Evolutionary conservation across 2,329 filamentous ascomycete genomes (phyloP).

Genomic region (Fusarium bactridioides): DNA sequence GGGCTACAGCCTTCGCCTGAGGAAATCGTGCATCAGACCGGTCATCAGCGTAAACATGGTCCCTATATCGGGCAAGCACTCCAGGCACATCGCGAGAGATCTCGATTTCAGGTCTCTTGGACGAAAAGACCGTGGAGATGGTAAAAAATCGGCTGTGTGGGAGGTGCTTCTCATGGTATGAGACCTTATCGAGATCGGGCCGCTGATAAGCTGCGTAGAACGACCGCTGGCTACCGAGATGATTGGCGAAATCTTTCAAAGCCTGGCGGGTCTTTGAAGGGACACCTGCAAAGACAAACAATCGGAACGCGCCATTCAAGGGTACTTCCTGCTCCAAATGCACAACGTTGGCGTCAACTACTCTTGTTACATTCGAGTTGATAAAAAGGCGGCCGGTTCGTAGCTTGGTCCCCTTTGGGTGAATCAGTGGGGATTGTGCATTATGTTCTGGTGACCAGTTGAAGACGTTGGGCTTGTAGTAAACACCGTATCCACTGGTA

Average conservation of each 20-base stretch:
- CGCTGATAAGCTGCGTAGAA: slow-evolving; percentile 76
- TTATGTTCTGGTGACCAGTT: slow-evolving; percentile 83
- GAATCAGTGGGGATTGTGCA: slow-evolving; percentile 74
- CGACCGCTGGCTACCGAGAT: slow-evolving; percentile 70
- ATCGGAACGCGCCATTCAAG: slow-evolving; percentile 84
- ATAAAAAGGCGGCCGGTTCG: slow-evolving; percentile 78
- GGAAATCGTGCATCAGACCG: slow-evolving; percentile 75
- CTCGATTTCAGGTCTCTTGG: slow-evolving; percentile 73
- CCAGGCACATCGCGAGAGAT: slow-evolving; percentile 75
- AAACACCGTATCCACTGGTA: slow-evolving; percentile 90
- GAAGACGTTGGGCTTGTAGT: slow-evolving; percentile 80
- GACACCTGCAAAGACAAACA: slow-evolving; percentile 85
- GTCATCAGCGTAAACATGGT: slow-evolving; percentile 89
- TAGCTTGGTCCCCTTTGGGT: slow-evolving; percentile 70
- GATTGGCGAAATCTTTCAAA: slow-evolving; percentile 72
- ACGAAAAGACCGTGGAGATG: slow-evolving; percentile 77
- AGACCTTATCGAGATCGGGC: slow-evolving; percentile 67
- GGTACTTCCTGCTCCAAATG: slow-evolving; percentile 91
- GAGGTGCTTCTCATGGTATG: slow-evolving; percentile 82
- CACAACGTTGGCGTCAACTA: slow-evolving; percentile 88
- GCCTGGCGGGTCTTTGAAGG: slow-evolving; percentile 67
- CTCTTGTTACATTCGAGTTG: slow-evolving; percentile 83
- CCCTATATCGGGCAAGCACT: slow-evolving; percentile 76
- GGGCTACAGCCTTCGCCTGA: slow-evolving; percentile 75
- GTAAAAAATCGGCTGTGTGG: slow-evolving; percentile 87